Conservation (phyloP, 352 stramenopile species). For the Globisporangium splendens region DNA sequence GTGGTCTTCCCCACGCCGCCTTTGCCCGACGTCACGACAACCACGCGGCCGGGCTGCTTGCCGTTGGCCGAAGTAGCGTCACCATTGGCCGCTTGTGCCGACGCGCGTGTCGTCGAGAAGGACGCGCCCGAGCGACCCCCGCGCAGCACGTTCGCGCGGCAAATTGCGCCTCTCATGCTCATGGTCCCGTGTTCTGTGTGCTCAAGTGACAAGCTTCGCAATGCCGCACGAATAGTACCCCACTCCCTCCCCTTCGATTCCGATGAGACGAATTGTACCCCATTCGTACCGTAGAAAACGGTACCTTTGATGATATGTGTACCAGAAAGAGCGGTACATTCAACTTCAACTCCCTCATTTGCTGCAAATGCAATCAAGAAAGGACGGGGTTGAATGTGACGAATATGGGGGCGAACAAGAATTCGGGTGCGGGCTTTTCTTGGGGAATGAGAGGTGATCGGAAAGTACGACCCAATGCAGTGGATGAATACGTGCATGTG, state of each 20-base stretch:
- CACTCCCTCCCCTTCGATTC: not conserved
- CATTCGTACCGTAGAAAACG: not conserved
- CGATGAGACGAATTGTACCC: not conserved
- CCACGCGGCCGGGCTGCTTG: conserved; percentile 49
- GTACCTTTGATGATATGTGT: not conserved
- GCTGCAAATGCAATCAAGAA: conserved; percentile 2
- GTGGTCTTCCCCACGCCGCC: conserved; percentile 93
- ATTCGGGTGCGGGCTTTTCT: no score
- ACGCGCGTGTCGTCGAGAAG: conserved; percentile 7
- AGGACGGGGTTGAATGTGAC: not conserved
- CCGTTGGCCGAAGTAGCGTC: not conserved
- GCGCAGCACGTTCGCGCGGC: conserved; percentile 2
- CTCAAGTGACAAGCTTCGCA: not conserved
- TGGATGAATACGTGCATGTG: no score
- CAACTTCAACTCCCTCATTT: conserved; percentile 11
- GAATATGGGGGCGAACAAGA: not conserved
- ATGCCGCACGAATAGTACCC: conserved; percentile 5
- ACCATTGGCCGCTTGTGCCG: not conserved
- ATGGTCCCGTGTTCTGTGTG: not conserved
- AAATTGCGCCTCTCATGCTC: conserved; percentile 7
- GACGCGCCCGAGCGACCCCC: not conserved
- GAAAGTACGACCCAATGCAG: no score
- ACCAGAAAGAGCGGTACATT: conserved; percentile 2
- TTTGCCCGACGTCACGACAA: conserved; percentile 92
- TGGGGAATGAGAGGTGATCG: no score